Evolutionary conservation across 306 rosid genomes (phyloP).

Genomic region (Glycine tomentella): DNA sequence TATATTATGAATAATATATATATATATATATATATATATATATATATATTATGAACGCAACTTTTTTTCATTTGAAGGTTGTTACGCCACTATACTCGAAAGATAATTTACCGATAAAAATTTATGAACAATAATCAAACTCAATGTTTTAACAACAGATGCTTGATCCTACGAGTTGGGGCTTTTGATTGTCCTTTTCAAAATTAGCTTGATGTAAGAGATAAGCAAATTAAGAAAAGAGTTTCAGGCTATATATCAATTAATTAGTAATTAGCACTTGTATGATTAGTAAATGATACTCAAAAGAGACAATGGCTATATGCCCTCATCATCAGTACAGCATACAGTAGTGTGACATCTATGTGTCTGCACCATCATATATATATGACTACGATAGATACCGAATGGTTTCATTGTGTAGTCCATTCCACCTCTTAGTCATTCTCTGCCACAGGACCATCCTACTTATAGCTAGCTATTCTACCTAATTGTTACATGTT

Average conservation of each 20-base stretch:
- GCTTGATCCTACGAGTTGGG: too few species aligned
- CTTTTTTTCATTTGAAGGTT: too few species aligned
- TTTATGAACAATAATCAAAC: too few species aligned
- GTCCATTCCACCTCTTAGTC: constrained; percentile 19
- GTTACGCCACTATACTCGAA: too few species aligned
- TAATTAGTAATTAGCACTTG: neutral
- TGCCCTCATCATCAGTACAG: neutral
- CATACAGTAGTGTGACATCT: constrained; percentile 3
- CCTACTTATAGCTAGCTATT: constrained; percentile 11
- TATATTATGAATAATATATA: too few species aligned
- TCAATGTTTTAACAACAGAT: too few species aligned
- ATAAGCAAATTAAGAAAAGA: neutral
- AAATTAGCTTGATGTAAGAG: neutral
- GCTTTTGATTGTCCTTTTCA: too few species aligned
- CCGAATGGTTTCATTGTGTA: constrained; percentile 30
- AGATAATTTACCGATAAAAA: too few species aligned
- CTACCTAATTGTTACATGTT: neutral
- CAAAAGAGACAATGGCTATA: neutral
- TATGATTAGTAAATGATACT: neutral
- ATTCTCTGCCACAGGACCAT: too few species aligned
- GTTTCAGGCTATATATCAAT: neutral
- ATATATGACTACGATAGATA: constrained; percentile 34
- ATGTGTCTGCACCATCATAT: constrained; percentile 18
- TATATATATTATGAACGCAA: too few species aligned
- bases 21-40: too few species aligned